phyloP scores from a whole-genome alignment of 2,329 filamentous ascomycete species.

The Ophiostoma australiae region DNA sequence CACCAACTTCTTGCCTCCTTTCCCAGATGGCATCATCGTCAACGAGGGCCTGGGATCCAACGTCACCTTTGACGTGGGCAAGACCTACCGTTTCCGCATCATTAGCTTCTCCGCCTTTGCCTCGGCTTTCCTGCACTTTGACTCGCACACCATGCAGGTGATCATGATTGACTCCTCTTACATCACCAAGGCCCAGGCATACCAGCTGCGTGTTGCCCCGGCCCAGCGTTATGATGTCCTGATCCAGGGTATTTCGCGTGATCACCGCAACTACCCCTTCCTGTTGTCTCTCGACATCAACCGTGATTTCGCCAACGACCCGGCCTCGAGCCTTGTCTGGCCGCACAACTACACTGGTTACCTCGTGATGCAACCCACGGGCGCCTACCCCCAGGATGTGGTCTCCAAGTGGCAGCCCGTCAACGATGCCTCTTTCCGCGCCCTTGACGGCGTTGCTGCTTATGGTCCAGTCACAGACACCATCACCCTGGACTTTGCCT shows the following conservation, averaged over 20 bases:
- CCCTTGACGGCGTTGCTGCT: slow-evolving; percentile 41
- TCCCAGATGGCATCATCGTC: slow-evolving; percentile 40
- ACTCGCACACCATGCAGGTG: slow-evolving; percentile 42
- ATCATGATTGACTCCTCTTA: slow-evolving; percentile 44
- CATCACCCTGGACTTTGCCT: slow-evolving; percentile 52
- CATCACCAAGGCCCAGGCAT: slow-evolving; percentile 35
- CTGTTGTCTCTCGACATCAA: slow-evolving; percentile 43
- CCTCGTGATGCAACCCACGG: slow-evolving; percentile 38
- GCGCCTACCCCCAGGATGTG: slow-evolving; percentile 32
- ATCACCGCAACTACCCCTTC: slow-evolving; percentile 41
- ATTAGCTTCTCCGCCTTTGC: slow-evolving; percentile 45
- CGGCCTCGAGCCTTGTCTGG: slow-evolving; percentile 31
- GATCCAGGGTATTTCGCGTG: slow-evolving; percentile 34
- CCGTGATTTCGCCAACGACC: slow-evolving; percentile 38
- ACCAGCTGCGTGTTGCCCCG: slow-evolving; percentile 40
- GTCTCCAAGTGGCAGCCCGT: slow-evolving; percentile 46
- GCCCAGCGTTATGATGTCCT: slow-evolving; percentile 46
- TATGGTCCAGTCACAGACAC: slow-evolving; percentile 46
- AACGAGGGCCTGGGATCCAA: slow-evolving; percentile 41
- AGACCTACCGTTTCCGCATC: slow-evolving; percentile 45
- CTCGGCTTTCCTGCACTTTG: slow-evolving; percentile 42
- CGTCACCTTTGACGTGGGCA: slow-evolving; percentile 39
- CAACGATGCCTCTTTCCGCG: slow-evolving; percentile 58
- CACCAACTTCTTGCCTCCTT: slow-evolving; percentile 38
- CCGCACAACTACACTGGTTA: slow-evolving; percentile 42